phyloP scores from a whole-genome alignment of 2,329 filamentous ascomycete genomes.

The Exophiala spinifera region DNA sequence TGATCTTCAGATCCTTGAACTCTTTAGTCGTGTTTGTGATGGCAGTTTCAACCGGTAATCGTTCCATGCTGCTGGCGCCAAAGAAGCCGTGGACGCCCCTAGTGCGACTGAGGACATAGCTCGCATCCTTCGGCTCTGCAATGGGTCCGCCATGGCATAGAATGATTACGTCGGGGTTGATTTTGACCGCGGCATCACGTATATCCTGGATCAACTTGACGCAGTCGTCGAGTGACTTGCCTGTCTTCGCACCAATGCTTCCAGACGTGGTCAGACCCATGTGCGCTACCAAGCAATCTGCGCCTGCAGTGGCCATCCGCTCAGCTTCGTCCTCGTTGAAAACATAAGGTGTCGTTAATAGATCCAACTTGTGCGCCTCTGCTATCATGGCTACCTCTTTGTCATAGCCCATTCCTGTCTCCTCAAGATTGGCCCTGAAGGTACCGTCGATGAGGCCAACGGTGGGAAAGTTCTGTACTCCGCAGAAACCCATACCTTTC shows the following conservation, averaged over 20 bases:
- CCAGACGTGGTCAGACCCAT: slow-evolving; percentile 66
- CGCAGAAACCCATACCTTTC: slow-evolving; percentile 62
- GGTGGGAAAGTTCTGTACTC: slow-evolving; percentile 71
- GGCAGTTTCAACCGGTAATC: slow-evolving; percentile 64
- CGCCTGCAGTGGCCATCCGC: slow-evolving; percentile 62
- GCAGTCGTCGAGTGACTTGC: slow-evolving; percentile 62
- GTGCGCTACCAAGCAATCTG: slow-evolving; percentile 66
- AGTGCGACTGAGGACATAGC: slow-evolving; percentile 59
- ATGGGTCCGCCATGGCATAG: slow-evolving; percentile 71
- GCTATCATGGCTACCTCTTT: slow-evolving; percentile 65
- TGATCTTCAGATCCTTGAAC: slow-evolving; percentile 48
- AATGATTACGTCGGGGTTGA: slow-evolving; percentile 59
- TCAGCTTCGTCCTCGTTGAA: slow-evolving; percentile 61
- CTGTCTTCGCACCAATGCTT: slow-evolving; percentile 61
- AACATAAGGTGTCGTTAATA: slow-evolving; percentile 68
- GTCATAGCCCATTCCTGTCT: slow-evolving; percentile 68
- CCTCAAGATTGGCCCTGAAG: slow-evolving; percentile 66
- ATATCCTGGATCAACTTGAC: slow-evolving; percentile 62
- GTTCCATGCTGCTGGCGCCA: slow-evolving; percentile 68
- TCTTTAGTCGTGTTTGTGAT: slow-evolving; percentile 57
- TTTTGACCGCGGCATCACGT: slow-evolving; percentile 55
- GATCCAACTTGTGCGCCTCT: slow-evolving; percentile 56
- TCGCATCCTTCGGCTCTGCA: slow-evolving; percentile 60
- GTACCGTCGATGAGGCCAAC: slow-evolving; percentile 63
- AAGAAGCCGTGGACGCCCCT: slow-evolving; percentile 69